These are phyloP conservation scores for Teunomyces atbi DNA, from an alignment of 805 yeast species.

Conservation along the genomic window DNA sequence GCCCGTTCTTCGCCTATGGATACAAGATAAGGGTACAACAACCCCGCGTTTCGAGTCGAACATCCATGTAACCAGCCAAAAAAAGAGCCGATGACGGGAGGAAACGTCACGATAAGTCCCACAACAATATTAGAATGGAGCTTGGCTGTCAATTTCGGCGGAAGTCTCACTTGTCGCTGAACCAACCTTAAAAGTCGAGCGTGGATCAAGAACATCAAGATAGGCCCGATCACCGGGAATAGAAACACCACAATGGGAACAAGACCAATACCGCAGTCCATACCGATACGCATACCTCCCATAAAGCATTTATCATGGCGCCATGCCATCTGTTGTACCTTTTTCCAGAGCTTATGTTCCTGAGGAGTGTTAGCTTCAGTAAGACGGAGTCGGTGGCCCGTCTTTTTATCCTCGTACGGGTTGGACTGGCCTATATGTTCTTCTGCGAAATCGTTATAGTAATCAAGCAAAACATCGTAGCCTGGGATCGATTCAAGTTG, in stretches of 20 bases:
- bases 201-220: conserved; percentile 76
- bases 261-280: conserved; percentile 74
- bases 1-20: conserved; percentile 13
- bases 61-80: conserved; percentile 82
- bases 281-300: conserved; percentile 65
- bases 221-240: conserved; percentile 84
- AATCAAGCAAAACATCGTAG: conserved; percentile 51
- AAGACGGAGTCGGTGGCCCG: conserved; percentile 60
- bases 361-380: conserved; percentile 50
- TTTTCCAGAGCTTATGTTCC: conserved; percentile 70
- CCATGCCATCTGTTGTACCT: conserved; percentile 80
- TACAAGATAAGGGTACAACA: conserved; percentile 48
- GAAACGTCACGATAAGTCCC: conserved; percentile 71
- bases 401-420: conserved; percentile 57
- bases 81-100: conserved; percentile 78
- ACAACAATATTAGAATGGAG: conserved; percentile 73
- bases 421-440: conserved; percentile 62
- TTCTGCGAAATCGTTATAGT: conserved; percentile 65
- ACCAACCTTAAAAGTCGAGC: conserved; percentile 64
- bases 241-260: conserved; percentile 65
- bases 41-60: conserved; percentile 85
- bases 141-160: conserved; percentile 57
- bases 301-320: conserved; percentile 77
- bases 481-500: conserved; percentile 49
- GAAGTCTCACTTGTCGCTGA: conserved; percentile 53